Percentiles rank a stretch among this genome's conserved stretches.
phyloP scores from a whole-genome alignment of 2,329 filamentous ascomycete species.

The Ophiosphaerella korrae region DNA sequence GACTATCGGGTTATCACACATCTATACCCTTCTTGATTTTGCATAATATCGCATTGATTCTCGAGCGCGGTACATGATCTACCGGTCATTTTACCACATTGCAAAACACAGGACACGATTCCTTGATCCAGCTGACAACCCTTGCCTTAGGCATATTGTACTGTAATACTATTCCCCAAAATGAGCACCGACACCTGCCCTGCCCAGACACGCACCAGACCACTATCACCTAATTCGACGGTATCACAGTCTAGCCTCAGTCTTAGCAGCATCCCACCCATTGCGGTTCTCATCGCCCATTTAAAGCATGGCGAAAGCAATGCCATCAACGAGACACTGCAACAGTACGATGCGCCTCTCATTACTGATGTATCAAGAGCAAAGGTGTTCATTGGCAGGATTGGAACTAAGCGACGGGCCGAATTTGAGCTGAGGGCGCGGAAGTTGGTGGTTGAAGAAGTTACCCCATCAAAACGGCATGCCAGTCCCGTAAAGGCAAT shows the following conservation, averaged over 20 bases:
- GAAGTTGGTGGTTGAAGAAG: constrained; percentile 64
- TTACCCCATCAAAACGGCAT: constrained; percentile 30
- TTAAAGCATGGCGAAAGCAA: constrained; percentile 68
- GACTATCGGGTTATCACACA: not conserved
- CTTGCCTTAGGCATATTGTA: constrained; percentile 35
- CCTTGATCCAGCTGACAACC: constrained; percentile 32
- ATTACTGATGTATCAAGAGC: constrained; percentile 77
- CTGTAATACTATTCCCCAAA: constrained; percentile 23
- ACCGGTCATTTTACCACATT: constrained; percentile 10
- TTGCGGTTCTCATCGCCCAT: constrained; percentile 76
- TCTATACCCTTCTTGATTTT: not conserved
- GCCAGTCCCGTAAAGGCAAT: constrained; percentile 17
- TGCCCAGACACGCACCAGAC: constrained; percentile 20
- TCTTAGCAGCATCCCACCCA: constrained; percentile 60
- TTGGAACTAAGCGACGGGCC: constrained; percentile 72
- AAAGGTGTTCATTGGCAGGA: constrained; percentile 73
- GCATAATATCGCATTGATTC: constrained; percentile 7
- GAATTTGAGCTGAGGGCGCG: constrained; percentile 75
- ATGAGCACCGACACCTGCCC: constrained; percentile 27
- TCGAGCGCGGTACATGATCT: constrained; percentile 24
- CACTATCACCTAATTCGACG: constrained; percentile 23
- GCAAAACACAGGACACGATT: constrained; percentile 25
- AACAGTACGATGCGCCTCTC: constrained; percentile 59
- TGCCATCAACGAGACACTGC: constrained; percentile 67
- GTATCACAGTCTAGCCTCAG: constrained; percentile 35